Evolutionary conservation across 352 stramenopile genomes (phyloP), one percentile per base, ranked within the genome.

Genomic region (Globisporangium perplexum): DNA sequence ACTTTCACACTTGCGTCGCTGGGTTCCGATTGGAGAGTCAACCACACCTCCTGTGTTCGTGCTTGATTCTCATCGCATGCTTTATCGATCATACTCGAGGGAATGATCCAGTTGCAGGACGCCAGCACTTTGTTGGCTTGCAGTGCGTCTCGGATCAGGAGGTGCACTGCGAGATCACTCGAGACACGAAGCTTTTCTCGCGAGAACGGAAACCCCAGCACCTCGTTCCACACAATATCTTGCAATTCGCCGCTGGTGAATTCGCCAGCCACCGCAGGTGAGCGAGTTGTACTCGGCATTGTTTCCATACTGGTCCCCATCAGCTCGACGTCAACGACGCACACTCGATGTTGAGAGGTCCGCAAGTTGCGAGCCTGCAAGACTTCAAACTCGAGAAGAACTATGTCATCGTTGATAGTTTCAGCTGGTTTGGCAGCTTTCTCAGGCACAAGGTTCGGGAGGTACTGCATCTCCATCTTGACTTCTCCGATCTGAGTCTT

Each of bases 381-480:
- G 22, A 69, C 24, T 12, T 55, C 23, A n/a, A 73, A 26, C 11
- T 24, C 42, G 22, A 61, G 7, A 28, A 47, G 23, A 28, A 17
- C 38, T 6, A 39, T 11, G 14, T 51, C 28, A 18, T 50, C 23
- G 0, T 23, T 42, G 20, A 35, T 7, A 35, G 12, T 12, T 4
- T 12, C 1, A 14, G 10, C 36, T 18, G 18, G 28, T 23, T 31
- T 43, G 4, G 10, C 2, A 22, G 53, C 17, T 20, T 31, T 47
- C 23, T 26, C 15, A 26, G 44, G 20, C 18, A 20, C 23, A 17
- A 64, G 18, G 4, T 35, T 44, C 17, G 69, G 69, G 7, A 83
- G 31, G 46, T 75, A 80, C 46, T 83, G 72, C 1, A 83, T 24
- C 50, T 83, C 69, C 1, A 80, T 20, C 14, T 68, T 62, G 18